Evolutionary conservation across 2,329 filamentous ascomycete species (phyloP).

Genomic region (Akanthomyces muscarius): DNA sequence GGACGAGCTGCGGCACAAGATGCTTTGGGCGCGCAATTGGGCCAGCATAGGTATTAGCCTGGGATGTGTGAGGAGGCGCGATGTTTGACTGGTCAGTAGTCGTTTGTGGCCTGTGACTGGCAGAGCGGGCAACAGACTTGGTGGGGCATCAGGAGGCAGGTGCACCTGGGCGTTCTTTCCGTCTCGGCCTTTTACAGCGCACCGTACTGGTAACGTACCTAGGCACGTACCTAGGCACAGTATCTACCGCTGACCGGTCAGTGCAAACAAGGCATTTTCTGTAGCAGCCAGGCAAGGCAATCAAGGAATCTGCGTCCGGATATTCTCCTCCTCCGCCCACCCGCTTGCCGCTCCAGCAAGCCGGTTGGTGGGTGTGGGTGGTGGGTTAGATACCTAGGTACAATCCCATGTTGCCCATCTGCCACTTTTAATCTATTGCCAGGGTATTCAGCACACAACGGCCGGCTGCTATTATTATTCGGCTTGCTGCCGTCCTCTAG

Average conservation of each 20-base stretch:
- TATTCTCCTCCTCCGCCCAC: not conserved
- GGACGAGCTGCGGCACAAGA: conserved; percentile 1
- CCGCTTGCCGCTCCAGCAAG: not conserved
- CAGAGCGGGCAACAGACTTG: not conserved
- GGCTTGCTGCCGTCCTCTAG: not conserved
- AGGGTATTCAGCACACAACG: too few species aligned
- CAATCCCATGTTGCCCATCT: too few species aligned
- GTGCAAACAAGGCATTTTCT: not conserved
- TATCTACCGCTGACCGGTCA: too few species aligned
- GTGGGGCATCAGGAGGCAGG: conserved; percentile 1
- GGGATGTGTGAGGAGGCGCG: not conserved
- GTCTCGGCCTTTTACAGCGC: not conserved
- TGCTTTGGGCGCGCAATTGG: not conserved
- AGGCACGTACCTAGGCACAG: too few species aligned
- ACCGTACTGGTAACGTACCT: too few species aligned
- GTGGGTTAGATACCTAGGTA: too few species aligned
- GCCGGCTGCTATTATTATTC: too few species aligned
- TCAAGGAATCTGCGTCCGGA: not conserved
- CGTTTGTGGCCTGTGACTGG: not conserved
- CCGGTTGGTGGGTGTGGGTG: not conserved
- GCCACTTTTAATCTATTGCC: too few species aligned
- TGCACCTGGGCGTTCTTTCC: not conserved
- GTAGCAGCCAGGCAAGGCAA: not conserved
- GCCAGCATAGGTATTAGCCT: not conserved
- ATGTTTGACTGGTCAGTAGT: conserved; percentile 3